Evolutionary conservation across 805 yeast species (phyloP), one percentile per base, ranked within the genome.

Genomic region (Kuraishia molischiana): DNA sequence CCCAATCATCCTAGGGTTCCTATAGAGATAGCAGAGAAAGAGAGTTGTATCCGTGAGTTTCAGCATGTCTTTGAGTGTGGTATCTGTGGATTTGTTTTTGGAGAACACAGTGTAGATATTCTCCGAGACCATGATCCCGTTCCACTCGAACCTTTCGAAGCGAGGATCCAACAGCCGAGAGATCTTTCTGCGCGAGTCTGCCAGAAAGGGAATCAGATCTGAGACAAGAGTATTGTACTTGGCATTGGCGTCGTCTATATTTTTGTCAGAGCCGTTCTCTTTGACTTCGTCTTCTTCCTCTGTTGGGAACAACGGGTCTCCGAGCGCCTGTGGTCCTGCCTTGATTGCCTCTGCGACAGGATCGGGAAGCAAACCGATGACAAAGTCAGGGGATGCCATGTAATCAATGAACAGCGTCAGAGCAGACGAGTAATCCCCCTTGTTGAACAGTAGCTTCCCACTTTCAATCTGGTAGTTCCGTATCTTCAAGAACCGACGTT

Each of bases 1-100:
- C 0, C 90, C 95, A 11, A 90, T 70, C 53, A 90, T 65, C 43
- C 80, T 70, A 0, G 85, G 83, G 38, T 75, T 74, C 22, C 74
- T 73, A n/a, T 75, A 52, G 41, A 77, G 63, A 52, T 92, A 90
- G 42, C 92, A 74, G 37, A 74, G 65, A 49, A 90, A 85, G 15
- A 92, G 63, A 1, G 85, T 68, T 0, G 95, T 82, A 51, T 90
- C 98, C 2, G 66, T 52, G 34, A 74, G 58, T 9, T 64, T 54
- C 0, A 72, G 69, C 18, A 61, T 48, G 6, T 46, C 42, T 20
- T 19, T 24, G 14, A 21, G 19, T 8, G 64, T 15, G n/a, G 9
- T 13, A 19, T 37, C 35, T 14, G 30, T 18, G 17, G 33, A 18
- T n/a, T 21, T 24, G 13, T 34, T 38, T n/a, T 49, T 39, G 5